These are phyloP conservation scores for Penicillium sp. DNA, from an alignment of 2,329 filamentous ascomycete genomes.

Conservation along the genomic window DNA sequence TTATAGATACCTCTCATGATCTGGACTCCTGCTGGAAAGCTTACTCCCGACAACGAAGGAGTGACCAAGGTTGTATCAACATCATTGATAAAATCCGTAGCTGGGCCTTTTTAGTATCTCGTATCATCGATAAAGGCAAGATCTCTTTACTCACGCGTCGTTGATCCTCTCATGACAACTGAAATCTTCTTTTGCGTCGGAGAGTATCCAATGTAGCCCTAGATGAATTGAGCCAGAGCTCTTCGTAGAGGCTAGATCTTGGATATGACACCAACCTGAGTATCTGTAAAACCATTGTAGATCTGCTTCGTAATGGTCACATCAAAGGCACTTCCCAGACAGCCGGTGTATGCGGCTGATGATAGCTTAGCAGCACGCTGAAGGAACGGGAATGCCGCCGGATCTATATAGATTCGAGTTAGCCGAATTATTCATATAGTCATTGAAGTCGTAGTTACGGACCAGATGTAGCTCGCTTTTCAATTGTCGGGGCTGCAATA, in stretches of 20 bases:
- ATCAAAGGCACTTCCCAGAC: slow-evolving; percentile 37
- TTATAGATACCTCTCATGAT: slow-evolving; percentile 38
- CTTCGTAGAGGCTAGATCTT: background rate
- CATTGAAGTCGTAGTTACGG: slow-evolving; percentile 2
- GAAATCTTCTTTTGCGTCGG: slow-evolving; percentile 33
- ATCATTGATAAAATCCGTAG: slow-evolving; percentile 35
- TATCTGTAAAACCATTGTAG: slow-evolving; percentile 31
- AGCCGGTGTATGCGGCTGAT: slow-evolving; percentile 40
- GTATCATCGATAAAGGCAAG: background rate
- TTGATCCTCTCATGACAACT: slow-evolving; percentile 42
- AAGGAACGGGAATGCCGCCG: slow-evolving; percentile 29
- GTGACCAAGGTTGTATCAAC: slow-evolving; percentile 33
- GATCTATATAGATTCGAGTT: slow-evolving; percentile 17
- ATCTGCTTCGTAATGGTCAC: slow-evolving; percentile 40
- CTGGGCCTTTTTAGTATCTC: slow-evolving; percentile 14
- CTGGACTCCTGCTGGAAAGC: slow-evolving; percentile 35
- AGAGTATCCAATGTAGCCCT: slow-evolving; percentile 41
- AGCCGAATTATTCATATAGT: background rate
- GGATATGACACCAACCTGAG: slow-evolving; percentile 6
- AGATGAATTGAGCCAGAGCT: background rate
- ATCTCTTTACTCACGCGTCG: slow-evolving; percentile 25
- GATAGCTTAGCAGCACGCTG: slow-evolving; percentile 39
- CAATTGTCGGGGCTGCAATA: slow-evolving; percentile 19
- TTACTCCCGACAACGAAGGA: slow-evolving; percentile 37
- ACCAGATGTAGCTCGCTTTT: slow-evolving; percentile 25